phyloP scores from a whole-genome alignment of 306 rosid species.

The cucumber (Cucumis sativus) region Cucumber_9930_V3 NC_026657.2:9573501-9574000 shows the following conservation, averaged over 20 bases:
- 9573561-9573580: not conserved
- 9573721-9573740: not conserved
- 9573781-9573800: constrained; percentile 3
- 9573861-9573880: not conserved
- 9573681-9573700: not conserved
- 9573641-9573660: not conserved
- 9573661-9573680: not conserved
- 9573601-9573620: no score
- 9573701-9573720: not conserved
- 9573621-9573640: not conserved
- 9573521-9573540: not conserved
- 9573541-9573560: constrained; percentile 4
- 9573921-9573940: not conserved
- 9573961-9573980: not conserved
- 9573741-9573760: not conserved
- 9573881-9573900: not conserved
- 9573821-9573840: not conserved
- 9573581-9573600: not conserved
- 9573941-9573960: not conserved
- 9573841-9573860: not conserved
- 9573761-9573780: not conserved
- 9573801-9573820: not conserved
- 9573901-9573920: not conserved
- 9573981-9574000: no score
- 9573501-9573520: not conserved